Evolutionary conservation across 2,329 filamentous ascomycete species (phyloP).

Genomic region (Immersiporthe knoxdaviesiana): DNA sequence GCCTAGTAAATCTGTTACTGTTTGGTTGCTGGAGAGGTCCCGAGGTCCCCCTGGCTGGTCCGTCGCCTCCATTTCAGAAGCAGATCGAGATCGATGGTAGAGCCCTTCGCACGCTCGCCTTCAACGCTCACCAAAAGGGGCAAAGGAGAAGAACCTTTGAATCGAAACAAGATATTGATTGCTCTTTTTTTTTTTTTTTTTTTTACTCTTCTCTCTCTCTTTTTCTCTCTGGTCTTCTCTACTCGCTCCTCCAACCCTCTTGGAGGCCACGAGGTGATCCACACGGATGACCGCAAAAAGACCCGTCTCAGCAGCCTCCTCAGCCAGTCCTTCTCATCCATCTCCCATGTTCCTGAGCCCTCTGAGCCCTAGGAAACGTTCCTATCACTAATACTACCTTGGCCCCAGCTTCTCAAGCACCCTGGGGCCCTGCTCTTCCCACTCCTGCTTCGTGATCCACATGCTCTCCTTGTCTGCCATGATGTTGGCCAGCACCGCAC

Average conservation of each 20-base stretch:
- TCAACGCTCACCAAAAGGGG: neutral
- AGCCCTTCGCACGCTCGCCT: neutral
- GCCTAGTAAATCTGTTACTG: neutral
- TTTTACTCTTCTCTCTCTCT: slow-evolving; percentile 4
- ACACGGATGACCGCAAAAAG: neutral
- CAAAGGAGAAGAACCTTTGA: neutral
- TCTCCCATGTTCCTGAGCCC: neutral
- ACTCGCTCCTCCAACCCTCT: slow-evolving; percentile 1
- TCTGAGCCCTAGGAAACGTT: neutral
- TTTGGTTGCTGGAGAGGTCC: neutral
- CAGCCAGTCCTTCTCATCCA: neutral
- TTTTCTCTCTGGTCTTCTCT: no score
- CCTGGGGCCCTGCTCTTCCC: slow-evolving; percentile 87
- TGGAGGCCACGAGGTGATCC: neutral
- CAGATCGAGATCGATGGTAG: neutral
- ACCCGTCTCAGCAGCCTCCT: neutral
- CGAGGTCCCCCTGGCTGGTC: neutral
- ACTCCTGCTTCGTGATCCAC: slow-evolving; percentile 98
- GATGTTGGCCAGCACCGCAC: slow-evolving; percentile 95
- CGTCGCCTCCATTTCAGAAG: neutral
- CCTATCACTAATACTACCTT: slow-evolving; percentile 56
- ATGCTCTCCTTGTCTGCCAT: slow-evolving; percentile 99
- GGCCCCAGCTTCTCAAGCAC: slow-evolving; percentile 92
- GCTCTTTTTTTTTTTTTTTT: slow-evolving; percentile 10
- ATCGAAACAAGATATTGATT: slow-evolving; percentile 7